A percentile compares a stretch with the other conserved stretches of the same genome.
Evolutionary conservation across 202 grass and related monocot genomes (phyloP).

Genomic region (Hordeum pubiflorum): DNA sequence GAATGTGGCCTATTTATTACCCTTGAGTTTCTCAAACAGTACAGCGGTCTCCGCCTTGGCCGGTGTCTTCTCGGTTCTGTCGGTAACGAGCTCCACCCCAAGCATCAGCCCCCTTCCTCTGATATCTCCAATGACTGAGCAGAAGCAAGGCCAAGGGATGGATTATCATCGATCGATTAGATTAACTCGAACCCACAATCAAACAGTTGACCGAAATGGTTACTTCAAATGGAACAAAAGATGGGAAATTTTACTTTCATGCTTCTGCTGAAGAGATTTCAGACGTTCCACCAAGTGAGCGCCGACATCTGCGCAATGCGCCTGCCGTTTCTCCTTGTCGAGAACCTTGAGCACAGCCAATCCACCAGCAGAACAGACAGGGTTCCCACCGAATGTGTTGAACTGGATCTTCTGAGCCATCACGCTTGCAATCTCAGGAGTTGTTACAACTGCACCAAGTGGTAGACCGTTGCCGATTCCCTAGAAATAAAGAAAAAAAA

Average conservation of each 20-base stretch:
- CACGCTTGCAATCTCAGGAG: slow-evolving; percentile 78
- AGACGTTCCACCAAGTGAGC: slow-evolving; percentile 69
- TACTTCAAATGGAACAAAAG: not conserved
- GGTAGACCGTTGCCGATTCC: slow-evolving; percentile 95
- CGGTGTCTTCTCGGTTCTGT: slow-evolving; percentile 78
- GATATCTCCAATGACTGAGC: slow-evolving; percentile 85
- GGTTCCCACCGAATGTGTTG: slow-evolving; percentile 94
- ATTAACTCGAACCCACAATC: not conserved
- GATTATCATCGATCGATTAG: not conserved
- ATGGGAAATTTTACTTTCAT: slow-evolving; percentile 55
- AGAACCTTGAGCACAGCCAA: slow-evolving; percentile 83
- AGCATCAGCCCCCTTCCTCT: slow-evolving; percentile 98
- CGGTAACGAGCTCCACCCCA: slow-evolving; percentile 84
- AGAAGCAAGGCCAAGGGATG: not conserved
- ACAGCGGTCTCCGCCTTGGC: slow-evolving; percentile 67
- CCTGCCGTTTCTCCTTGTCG: slow-evolving; percentile 88
- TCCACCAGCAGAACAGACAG: slow-evolving; percentile 91
- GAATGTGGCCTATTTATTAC: slow-evolving; percentile 15
- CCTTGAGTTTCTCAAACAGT: slow-evolving; percentile 93
- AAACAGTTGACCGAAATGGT: not conserved
- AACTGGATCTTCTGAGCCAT: slow-evolving; percentile 88
- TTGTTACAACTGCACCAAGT: slow-evolving; percentile 87
- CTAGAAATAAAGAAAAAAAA: slow-evolving; percentile 32
- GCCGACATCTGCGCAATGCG: slow-evolving; percentile 75
- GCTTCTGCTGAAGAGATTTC: slow-evolving; percentile 81